phyloP scores from a whole-genome alignment of 768 basidiomycete species.

The Tubosaeta brunneosetosa region DNA sequence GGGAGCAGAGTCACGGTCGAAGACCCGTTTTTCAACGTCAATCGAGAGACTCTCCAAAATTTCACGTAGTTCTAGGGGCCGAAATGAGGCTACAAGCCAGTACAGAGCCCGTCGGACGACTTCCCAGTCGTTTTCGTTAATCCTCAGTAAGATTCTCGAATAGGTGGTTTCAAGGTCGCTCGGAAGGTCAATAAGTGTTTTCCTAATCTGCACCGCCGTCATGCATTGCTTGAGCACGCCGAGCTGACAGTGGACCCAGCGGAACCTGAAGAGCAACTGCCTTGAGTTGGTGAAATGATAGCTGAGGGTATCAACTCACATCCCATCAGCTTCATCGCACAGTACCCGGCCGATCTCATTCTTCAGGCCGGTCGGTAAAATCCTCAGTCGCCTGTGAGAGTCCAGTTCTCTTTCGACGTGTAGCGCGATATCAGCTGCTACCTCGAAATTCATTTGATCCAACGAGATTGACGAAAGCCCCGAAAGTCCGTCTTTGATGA shows the following conservation, averaged over 20 bases:
- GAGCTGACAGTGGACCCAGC: slow-evolving; percentile 18
- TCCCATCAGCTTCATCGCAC: slow-evolving; percentile 7
- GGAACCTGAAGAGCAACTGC: slow-evolving; percentile 2
- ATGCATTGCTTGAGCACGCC: slow-evolving; percentile 5
- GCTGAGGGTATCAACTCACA: slow-evolving; percentile 1
- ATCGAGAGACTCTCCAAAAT: slow-evolving; percentile 7
- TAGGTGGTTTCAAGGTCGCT: slow-evolving; percentile 6
- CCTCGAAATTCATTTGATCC: not conserved
- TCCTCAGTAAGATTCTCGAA: slow-evolving; percentile 1
- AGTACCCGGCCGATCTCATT: not conserved
- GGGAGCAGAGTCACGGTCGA: not conserved
- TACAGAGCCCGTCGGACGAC: not conserved
- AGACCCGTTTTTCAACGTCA: not conserved
- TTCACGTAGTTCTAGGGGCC: not conserved
- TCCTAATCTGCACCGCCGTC: not conserved
- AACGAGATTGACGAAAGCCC: slow-evolving; percentile 2
- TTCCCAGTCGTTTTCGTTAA: not conserved
- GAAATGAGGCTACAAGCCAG: slow-evolving; percentile 11
- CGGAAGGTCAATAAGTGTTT: slow-evolving; percentile 6
- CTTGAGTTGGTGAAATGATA: too few species aligned
- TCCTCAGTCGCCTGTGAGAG: slow-evolving; percentile 5
- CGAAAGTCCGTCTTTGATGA: slow-evolving; percentile 4
- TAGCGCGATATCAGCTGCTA: slow-evolving; percentile 1
- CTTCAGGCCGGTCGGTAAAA: not conserved
- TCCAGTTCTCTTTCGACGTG: slow-evolving; percentile 9